A percentile compares a stretch with the other conserved stretches of the same genome.
These are phyloP conservation scores for Salisapilia sapeloensis DNA, from an alignment of 352 stramenopile genomes.

Conservation along the genomic window DNA sequence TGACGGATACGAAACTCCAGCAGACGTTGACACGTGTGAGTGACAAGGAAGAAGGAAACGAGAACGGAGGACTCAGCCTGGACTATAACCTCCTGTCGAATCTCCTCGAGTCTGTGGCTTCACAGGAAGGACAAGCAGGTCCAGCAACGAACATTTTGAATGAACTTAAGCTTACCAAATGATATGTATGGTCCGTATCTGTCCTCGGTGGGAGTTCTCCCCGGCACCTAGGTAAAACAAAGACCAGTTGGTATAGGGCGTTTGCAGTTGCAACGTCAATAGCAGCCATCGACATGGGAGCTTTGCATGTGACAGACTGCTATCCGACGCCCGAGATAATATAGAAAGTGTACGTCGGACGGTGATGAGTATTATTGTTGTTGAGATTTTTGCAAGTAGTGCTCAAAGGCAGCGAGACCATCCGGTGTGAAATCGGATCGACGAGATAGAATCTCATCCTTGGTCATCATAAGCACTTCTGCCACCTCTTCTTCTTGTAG, in stretches of 20 bases:
- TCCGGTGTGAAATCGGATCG: constrained; percentile 59
- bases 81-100: constrained; percentile 76
- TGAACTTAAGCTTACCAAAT: too few species aligned
- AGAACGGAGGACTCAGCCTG: constrained; percentile 21
- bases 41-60: not conserved
- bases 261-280: too few species aligned
- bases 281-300: too few species aligned
- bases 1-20: constrained; percentile 24
- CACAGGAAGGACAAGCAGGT: constrained; percentile 49
- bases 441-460: constrained; percentile 43
- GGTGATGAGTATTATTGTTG: constrained; percentile 1
- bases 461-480: constrained; percentile 56
- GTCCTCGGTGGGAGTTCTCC: too few species aligned
- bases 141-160: constrained; percentile 62
- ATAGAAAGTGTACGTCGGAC: too few species aligned
- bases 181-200: too few species aligned
- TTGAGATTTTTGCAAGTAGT: constrained; percentile 21
- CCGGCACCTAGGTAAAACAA: too few species aligned
- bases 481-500: constrained; percentile 66
- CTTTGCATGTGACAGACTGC: too few species aligned
- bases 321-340: too few species aligned
- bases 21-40: constrained; percentile 27
- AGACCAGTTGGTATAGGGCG: too few species aligned
- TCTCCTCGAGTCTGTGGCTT: constrained; percentile 64
- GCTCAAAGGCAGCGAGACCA: constrained; percentile 60